These are phyloP conservation scores for Hygrocybe punicea DNA, from an alignment of 768 basidiomycete genomes.

Conservation along the genomic window DNA sequence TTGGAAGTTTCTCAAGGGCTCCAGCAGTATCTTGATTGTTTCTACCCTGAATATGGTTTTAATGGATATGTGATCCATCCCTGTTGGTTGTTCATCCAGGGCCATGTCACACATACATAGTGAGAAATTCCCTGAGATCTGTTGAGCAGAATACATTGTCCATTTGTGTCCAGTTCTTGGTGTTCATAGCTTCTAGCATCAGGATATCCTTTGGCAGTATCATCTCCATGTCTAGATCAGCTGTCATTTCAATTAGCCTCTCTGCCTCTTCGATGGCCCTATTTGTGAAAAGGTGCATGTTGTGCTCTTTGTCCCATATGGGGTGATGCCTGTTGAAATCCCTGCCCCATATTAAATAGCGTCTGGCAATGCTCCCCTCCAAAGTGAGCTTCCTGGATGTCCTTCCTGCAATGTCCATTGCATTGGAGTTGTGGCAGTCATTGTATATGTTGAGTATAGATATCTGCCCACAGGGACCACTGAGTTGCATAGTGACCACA, in stretches of 20 bases:
- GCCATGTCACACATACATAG: no score
- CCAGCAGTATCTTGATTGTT: no score
- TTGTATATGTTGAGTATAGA: no score
- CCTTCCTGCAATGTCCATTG: constrained; percentile 28
- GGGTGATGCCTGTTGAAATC: constrained; percentile 45
- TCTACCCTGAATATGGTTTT: no score
- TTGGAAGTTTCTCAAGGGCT: no score
- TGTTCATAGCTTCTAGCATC: constrained; percentile 28
- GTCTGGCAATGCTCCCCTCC: neutral
- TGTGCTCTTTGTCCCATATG: constrained; percentile 34
- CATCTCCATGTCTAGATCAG: constrained; percentile 31
- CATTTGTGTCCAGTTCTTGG: constrained; percentile 36
- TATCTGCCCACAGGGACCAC: constrained; percentile 10
- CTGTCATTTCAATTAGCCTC: constrained; percentile 25
- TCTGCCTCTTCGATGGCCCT: constrained; percentile 20
- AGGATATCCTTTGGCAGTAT: constrained; percentile 31
- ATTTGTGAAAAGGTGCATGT: constrained; percentile 36
- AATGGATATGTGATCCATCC: no score
- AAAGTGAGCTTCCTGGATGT: constrained; percentile 5
- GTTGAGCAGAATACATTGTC: no score
- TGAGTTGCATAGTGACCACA: constrained; percentile 26
- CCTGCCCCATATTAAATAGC: constrained; percentile 32
- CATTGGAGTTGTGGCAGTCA: no score
- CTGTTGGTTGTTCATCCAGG: no score
- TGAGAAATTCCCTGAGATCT: no score